Evolutionary conservation across 2,329 filamentous ascomycete species (phyloP), one percentile per base, ranked within the genome.

Genomic region (Clonostachys chloroleuca): DNA sequence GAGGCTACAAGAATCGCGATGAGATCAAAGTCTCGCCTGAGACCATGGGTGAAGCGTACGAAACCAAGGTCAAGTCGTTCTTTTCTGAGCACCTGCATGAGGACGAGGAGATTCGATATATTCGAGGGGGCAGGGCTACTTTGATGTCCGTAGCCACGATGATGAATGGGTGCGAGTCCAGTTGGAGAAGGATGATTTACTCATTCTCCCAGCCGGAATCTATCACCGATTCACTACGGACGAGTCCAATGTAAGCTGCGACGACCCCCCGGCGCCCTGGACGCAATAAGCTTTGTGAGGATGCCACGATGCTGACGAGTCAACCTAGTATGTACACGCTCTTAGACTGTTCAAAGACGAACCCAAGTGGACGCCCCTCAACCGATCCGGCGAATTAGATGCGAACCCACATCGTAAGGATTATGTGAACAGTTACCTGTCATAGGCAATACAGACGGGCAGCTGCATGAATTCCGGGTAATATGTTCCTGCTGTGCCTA

Each of bases 141-240:
- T 99, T 63, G 94, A 99, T 68, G 92, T 99, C 4, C 77, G 94
- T 43, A 86, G 83, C 60, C 75, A 87, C 65, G 81, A 80, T 17
- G 92, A 97, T 61, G 83, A 87, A 54, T 99, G 94, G 94, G 82
- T 99, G 49, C 77, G 94, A 49, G 91, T 99, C 51, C 73, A 77
- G 59, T 72, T 99, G 48, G 87, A 87, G 66, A 94, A 94, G 72
- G 76, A 84, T 57, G 94, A 99, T 70, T 72, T 99, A 68, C 87
- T 99, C 59, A 92, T 99, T 60, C 75, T 99, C 55, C 94, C 94
- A 1, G 84, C 92, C 39, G 94, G 94, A 4, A 97, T 99, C 51
- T 99, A 96, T 68, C 94, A 99, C 70, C 85, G 94, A 6, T 99
- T 99, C 63, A 99, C 94, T 8, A 97, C 92, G 0, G 92, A 96